Percentiles rank a stretch among this genome's conserved stretches.
These are phyloP conservation scores for Parafenestella ontariensis DNA, from an alignment of 2,329 filamentous ascomycete genomes.

Conservation along the genomic window DNA sequence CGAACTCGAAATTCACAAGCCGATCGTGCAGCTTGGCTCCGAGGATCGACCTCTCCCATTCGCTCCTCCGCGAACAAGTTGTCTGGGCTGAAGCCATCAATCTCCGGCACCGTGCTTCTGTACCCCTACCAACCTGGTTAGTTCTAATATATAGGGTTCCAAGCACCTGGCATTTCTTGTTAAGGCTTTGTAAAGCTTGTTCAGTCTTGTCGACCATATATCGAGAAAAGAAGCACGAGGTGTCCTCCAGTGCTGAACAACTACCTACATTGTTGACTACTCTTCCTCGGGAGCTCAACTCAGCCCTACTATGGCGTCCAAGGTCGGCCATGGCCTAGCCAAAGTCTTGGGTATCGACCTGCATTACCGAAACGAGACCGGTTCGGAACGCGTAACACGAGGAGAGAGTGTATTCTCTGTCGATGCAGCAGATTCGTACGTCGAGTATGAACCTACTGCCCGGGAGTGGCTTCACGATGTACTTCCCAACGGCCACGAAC, in stretches of 20 bases:
- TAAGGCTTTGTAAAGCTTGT: slow-evolving; percentile 34
- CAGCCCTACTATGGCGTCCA: slow-evolving; percentile 44
- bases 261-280: slow-evolving; percentile 6
- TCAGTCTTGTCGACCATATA: slow-evolving; percentile 26
- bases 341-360: slow-evolving; percentile 85
- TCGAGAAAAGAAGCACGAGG: slow-evolving; percentile 19
- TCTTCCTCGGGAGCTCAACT: not conserved
- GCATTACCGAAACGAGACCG: slow-evolving; percentile 67
- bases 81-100: slow-evolving; percentile 10
- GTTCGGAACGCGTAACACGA: slow-evolving; percentile 69
- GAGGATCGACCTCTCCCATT: slow-evolving; percentile 1
- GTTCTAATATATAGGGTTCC: slow-evolving; percentile 35
- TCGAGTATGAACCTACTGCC: slow-evolving; percentile 80
- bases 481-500: slow-evolving; percentile 64
- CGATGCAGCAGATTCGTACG: slow-evolving; percentile 75
- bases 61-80: not conserved
- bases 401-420: slow-evolving; percentile 82
- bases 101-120: slow-evolving; percentile 15
- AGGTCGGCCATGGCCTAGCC: slow-evolving; percentile 75
- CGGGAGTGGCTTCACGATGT: slow-evolving; percentile 73
- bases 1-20: slow-evolving; percentile 15
- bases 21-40: slow-evolving; percentile 2
- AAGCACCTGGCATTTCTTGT: slow-evolving; percentile 32
- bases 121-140: slow-evolving; percentile 13
- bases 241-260: slow-evolving; percentile 11